These are phyloP conservation scores for Paracoccidioides lutzii DNA, from an alignment of 2,329 filamentous ascomycete species.

Conservation along the genomic window DNA sequence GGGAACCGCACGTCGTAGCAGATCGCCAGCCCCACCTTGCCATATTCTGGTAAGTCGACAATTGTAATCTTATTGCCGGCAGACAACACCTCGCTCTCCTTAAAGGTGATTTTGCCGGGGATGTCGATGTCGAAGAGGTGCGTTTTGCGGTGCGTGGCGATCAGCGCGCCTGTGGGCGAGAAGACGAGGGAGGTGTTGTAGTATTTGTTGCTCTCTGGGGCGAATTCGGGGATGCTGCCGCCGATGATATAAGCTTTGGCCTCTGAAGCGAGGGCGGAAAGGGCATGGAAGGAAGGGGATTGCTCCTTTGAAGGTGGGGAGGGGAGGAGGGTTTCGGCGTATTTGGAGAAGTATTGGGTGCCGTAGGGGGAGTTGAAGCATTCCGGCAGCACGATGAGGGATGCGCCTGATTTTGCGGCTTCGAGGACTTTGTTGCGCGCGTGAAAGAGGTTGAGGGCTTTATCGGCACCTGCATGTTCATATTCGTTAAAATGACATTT, in stretches of 20 bases:
- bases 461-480: slow-evolving; percentile 52
- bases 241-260: slow-evolving; percentile 72
- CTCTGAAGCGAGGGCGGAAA: slow-evolving; percentile 66
- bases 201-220: slow-evolving; percentile 52
- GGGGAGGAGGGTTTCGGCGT: slow-evolving; percentile 77
- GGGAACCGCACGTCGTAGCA: slow-evolving; percentile 98
- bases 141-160: slow-evolving; percentile 85
- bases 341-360: slow-evolving; percentile 75
- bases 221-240: slow-evolving; percentile 81
- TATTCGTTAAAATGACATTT: background rate
- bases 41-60: slow-evolving; percentile 77
- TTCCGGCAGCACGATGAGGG: slow-evolving; percentile 84
- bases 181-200: slow-evolving; percentile 91
- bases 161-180: slow-evolving; percentile 58
- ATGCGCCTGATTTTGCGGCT: slow-evolving; percentile 62
- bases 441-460: slow-evolving; percentile 66
- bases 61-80: slow-evolving; percentile 77
- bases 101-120: slow-evolving; percentile 83
- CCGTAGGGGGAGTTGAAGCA: slow-evolving; percentile 99
- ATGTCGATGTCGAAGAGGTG: slow-evolving; percentile 98
- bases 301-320: slow-evolving; percentile 57
- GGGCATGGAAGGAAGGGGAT: slow-evolving; percentile 73
- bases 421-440: slow-evolving; percentile 73
- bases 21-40: slow-evolving; percentile 75
- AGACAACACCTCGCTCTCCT: slow-evolving; percentile 76